Evolutionary conservation across 768 basidiomycete species (phyloP).

Genomic region (Mycena belliarum): DNA sequence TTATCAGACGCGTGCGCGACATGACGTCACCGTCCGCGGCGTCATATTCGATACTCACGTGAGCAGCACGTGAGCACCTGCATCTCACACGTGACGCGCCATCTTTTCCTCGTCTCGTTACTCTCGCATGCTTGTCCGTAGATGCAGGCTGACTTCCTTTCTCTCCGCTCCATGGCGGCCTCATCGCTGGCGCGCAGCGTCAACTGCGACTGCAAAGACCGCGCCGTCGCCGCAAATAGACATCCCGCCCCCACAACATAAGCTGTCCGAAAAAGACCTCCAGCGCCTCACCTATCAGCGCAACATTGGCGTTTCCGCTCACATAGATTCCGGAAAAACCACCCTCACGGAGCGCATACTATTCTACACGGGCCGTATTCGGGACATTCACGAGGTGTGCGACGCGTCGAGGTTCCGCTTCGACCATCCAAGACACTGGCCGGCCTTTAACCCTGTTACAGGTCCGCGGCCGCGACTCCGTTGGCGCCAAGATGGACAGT

Average conservation of each 20-base stretch:
- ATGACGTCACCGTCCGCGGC: too few relatives aligned
- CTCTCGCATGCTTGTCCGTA: constrained; percentile 7
- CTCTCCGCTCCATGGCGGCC: constrained; percentile 9
- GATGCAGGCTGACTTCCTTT: constrained; percentile 13
- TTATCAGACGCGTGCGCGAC: too few relatives aligned
- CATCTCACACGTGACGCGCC: neutral
- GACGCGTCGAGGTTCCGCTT: constrained; percentile 22
- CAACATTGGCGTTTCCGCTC: constrained; percentile 95
- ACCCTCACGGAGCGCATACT: constrained; percentile 95
- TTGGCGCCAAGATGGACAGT: constrained; percentile 99
- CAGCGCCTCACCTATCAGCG: constrained; percentile 72
- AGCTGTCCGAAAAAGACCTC: constrained; percentile 66
- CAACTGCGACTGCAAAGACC: constrained; percentile 15
- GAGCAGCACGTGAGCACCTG: too few relatives aligned
- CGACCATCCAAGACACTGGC: neutral
- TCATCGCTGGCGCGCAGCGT: constrained; percentile 20
- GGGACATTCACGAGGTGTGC: constrained; percentile 93
- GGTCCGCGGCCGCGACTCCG: constrained; percentile 92
- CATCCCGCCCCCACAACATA: constrained; percentile 35
- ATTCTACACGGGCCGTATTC: constrained; percentile 94
- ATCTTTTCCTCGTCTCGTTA: neutral
- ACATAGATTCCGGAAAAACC: constrained; percentile 97
- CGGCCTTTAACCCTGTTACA: constrained; percentile 30
- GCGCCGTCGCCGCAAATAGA: constrained; percentile 8
- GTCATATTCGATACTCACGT: too few relatives aligned